Evolutionary conservation across 768 basidiomycete genomes (phyloP).

Genomic region (Pilatotrama ljubarskyi): DNA sequence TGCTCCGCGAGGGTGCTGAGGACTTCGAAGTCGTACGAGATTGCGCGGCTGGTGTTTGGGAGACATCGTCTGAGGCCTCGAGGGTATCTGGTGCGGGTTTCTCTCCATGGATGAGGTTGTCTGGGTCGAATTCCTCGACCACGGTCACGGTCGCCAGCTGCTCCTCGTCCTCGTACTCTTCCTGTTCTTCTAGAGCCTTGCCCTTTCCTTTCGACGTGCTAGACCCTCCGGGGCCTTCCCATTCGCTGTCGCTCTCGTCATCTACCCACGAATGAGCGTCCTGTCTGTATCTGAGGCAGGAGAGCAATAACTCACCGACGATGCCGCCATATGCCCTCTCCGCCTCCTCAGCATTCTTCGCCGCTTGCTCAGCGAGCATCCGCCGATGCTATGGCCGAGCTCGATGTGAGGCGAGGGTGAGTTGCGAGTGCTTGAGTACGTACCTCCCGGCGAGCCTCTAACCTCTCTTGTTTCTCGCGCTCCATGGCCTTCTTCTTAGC

Average conservation of each 20-base stretch:
- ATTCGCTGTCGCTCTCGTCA: slow-evolving; percentile 37
- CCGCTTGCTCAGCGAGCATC: slow-evolving; percentile 74
- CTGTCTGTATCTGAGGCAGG: neutral
- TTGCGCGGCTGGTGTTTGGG: slow-evolving; percentile 3
- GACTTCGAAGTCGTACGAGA: slow-evolving; percentile 22
- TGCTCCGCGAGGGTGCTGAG: slow-evolving; percentile 17
- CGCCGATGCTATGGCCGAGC: slow-evolving; percentile 65
- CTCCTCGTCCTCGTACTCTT: slow-evolving; percentile 83
- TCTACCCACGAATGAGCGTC: neutral
- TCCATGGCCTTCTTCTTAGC: slow-evolving; percentile 72
- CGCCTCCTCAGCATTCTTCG: slow-evolving; percentile 73
- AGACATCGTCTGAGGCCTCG: slow-evolving; percentile 11
- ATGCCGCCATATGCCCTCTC: slow-evolving; percentile 68
- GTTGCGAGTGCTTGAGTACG: slow-evolving; percentile 20
- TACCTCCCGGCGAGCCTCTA: slow-evolving; percentile 80
- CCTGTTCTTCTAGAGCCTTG: slow-evolving; percentile 45
- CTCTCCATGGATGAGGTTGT: slow-evolving; percentile 51
- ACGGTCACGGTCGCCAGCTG: slow-evolving; percentile 88
- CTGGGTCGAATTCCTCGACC: slow-evolving; percentile 87
- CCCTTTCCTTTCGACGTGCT: slow-evolving; percentile 17
- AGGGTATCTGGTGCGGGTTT: slow-evolving; percentile 20
- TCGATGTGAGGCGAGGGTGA: slow-evolving; percentile 16
- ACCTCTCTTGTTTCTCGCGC: slow-evolving; percentile 72
- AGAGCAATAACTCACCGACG: slow-evolving; percentile 17
- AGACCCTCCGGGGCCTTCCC: slow-evolving; percentile 50